Base-by-base conservation (phyloP, 805 yeast species). In the Lipomyces yamanashiensis region DNA sequence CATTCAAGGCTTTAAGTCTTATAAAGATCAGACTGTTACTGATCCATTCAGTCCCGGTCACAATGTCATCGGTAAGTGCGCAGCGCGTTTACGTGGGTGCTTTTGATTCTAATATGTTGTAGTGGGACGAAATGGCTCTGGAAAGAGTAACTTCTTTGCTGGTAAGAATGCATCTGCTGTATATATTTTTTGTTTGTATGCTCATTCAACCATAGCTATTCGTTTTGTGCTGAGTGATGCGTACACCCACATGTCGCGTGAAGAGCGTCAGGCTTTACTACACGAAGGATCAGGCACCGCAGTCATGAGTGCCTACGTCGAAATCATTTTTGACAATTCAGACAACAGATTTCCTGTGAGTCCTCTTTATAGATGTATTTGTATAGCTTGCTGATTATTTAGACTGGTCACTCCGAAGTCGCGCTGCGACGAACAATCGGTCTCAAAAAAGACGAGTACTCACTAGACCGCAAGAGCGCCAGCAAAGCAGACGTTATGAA, bases 1-100 rank as follows among this genome's bases (percentile, higher is more conserved):
- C 10, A 89, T 93, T 59, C 96, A 91, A 74, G 98, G 98, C 41
- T 93, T 93, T 80, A 92, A 91, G 77, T 92, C 98, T 67, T 93
- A 92, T 74, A 88, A 89, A 76, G 88, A 89, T 71, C 86, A 90
- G 47, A 89, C 97, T 0, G 82, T 85, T 3, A 84, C 92, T 12
- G 95, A 89, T 48, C 80, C 84, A 15, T 79, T 95, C 39, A 88
- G 96, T 0, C 93, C 96, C 0, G 85, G 85, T 59, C 88, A 87
- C 72, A 93, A 93, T 76, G 96, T 93, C 21, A 86, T 89, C 15
- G 91, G 75, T 57, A 72, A 62, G 65, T 59, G 5, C 28, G 28
- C 28, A 74, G 21, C 45, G 19, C 51, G 13, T 40, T n/a, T 47
- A 17, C 15, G 3, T 21, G 39, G 2, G 19, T 19, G 13, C 10